Base-by-base conservation (phyloP, 176 grass and related monocot genomes). In the Urochloa ruziziensis region DNA sequence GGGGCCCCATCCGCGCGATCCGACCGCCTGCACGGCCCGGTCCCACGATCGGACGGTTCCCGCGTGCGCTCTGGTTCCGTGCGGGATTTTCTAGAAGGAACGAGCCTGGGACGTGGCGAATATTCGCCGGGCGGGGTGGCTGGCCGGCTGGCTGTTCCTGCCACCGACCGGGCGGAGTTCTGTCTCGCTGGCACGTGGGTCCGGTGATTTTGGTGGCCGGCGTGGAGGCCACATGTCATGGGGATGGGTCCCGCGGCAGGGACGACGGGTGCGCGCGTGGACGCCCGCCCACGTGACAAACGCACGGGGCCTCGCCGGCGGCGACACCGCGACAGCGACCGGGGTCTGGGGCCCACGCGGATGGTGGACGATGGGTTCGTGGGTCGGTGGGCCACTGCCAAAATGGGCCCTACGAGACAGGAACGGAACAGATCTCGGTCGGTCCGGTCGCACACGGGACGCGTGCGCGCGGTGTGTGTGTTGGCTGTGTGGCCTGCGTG, bases 381-480 rank as follows among this genome's bases (percentile, higher is more conserved):
- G 19, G 21, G 14, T 6, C 7, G 9, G n/a, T 2, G 56, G 35
- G 29, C 23, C 9, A 9, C 81, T 75, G 70, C 0, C 0, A n/a
- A 1, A 3, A 0, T 13, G 24, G 82, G 34, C 10, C 47, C 71
- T 4, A 13, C 25, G 0, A 0, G 71, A 29, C 46, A 16, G 23
- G 47, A 57, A 18, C 73, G 21, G 81, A 63, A 63, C 43, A 39
- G 81, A 74, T 83, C n/a, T n/a, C n/a, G n/a, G n/a, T n/a, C n/a
- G n/a, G n/a, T n/a, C n/a, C n/a, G n/a, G n/a, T n/a, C n/a, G n/a
- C n/a, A n/a, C n/a, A n/a, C n/a, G n/a, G n/a, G n/a, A n/a, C n/a
- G 36, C 36, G 36, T 37, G 36, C 36, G 37, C 7, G 37, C 37
- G 5, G 4, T 37, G 35, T n/a, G 37, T 39, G 37, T 46, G 37